phyloP scores from a whole-genome alignment of 2,329 filamentous ascomycete species.

The Nigrograna mackinnonii region DNA sequence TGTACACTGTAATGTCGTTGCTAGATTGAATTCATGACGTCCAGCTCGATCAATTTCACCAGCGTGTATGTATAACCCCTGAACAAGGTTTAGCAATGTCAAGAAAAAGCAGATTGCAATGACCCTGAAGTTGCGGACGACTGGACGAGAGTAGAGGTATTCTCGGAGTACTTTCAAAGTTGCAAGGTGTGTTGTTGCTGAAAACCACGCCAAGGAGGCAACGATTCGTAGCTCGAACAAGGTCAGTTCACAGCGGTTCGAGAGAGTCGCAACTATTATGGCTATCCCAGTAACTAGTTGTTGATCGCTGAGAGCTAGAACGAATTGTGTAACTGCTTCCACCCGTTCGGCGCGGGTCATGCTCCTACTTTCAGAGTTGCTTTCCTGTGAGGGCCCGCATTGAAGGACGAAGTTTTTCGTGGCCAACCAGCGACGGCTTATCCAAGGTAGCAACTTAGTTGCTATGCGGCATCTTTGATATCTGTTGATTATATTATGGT shows the following conservation, averaged over 20 bases:
- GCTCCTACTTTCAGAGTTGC: too few relatives aligned
- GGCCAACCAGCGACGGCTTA: too few relatives aligned
- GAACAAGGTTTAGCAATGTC: too few relatives aligned
- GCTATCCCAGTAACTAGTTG: slow-evolving; percentile 6
- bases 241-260: slow-evolving; percentile 1
- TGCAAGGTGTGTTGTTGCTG: slow-evolving; percentile 5
- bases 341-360: neutral
- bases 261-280: slow-evolving; percentile 1
- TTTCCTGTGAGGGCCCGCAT: too few relatives aligned
- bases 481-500: neutral
- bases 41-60: too few relatives aligned
- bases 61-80: too few relatives aligned
- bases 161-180: slow-evolving; percentile 2
- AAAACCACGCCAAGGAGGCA: slow-evolving; percentile 1
- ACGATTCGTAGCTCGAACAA: slow-evolving; percentile 2
- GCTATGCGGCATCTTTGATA: too few relatives aligned
- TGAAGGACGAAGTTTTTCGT: too few relatives aligned
- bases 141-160: slow-evolving; percentile 1
- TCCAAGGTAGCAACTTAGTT: too few relatives aligned
- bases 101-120: too few relatives aligned
- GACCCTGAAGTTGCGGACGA: neutral
- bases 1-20: too few relatives aligned
- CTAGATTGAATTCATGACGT: too few relatives aligned
- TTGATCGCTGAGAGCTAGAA: slow-evolving; percentile 6
- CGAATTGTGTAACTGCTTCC: slow-evolving; percentile 2